These are phyloP conservation scores for Nannochloris sp. DNA, from an alignment of 139 green algal genomes.

Conservation along the genomic window DNA sequence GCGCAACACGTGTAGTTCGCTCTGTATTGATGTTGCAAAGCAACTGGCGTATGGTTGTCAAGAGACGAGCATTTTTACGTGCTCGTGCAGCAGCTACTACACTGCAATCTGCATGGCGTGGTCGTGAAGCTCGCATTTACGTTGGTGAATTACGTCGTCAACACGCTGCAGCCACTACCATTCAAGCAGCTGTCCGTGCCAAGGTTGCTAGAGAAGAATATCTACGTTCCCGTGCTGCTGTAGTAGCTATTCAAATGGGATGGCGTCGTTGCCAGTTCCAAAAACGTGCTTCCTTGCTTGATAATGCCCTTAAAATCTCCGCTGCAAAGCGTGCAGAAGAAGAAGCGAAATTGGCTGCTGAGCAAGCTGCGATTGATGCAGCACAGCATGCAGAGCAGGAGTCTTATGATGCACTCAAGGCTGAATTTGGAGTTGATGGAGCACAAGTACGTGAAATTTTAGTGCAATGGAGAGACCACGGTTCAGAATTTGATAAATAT, in stretches of 20 bases:
- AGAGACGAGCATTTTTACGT: constrained; percentile 23
- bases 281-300: constrained; percentile 16
- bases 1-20: constrained; percentile 26
- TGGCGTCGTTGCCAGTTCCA: constrained; percentile 32
- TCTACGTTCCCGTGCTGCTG: constrained; percentile 1
- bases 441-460: constrained; percentile 32
- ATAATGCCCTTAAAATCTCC: constrained; percentile 12
- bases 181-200: constrained; percentile 40
- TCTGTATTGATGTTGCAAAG: constrained; percentile 38
- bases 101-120: constrained; percentile 36
- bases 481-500: constrained; percentile 37
- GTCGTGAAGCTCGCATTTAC: constrained; percentile 4
- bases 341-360: too few relatives aligned
- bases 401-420: constrained; percentile 26
- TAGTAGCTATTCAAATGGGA: constrained; percentile 43
- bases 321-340: constrained; percentile 12
- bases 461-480: constrained; percentile 29
- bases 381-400: constrained; percentile 37
- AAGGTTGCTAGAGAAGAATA: background rate
- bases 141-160: constrained; percentile 22
- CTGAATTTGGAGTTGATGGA: constrained; percentile 22
- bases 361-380: constrained; percentile 13
- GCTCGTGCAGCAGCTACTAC: constrained; percentile 11
- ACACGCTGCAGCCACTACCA: constrained; percentile 26
- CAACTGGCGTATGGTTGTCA: constrained; percentile 33